Percentiles rank a stretch among this genome's conserved stretches.
Conservation (phyloP, 306 rosid species). For the Dalbergia cultrata region DNA sequence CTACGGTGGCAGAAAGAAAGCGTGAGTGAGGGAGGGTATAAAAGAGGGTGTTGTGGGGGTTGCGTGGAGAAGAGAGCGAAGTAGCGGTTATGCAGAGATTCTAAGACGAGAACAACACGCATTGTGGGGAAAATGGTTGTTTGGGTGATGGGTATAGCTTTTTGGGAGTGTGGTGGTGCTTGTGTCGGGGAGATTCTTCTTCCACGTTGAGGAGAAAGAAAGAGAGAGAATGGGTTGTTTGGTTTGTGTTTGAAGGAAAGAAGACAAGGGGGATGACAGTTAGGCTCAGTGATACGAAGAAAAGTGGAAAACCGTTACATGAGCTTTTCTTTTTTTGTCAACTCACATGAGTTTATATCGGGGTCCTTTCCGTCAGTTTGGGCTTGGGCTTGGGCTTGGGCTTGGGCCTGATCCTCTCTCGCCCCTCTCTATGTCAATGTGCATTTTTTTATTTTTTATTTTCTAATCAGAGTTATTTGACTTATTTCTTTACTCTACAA, state of each 20-base stretch:
- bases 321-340: not conserved
- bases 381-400: not conserved
- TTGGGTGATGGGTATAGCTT: slow-evolving; percentile 46
- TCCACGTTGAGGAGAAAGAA: slow-evolving; percentile 30
- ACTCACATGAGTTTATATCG: no score
- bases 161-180: slow-evolving; percentile 33
- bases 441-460: no score
- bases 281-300: not conserved
- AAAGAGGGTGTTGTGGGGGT: not conserved
- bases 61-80: not conserved
- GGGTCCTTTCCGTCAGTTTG: not conserved
- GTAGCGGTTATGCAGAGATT: slow-evolving; percentile 50
- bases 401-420: not conserved
- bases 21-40: not conserved
- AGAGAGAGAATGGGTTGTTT: not conserved
- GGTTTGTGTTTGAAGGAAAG: not conserved
- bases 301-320: not conserved
- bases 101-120: slow-evolving; percentile 65
- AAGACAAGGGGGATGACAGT: not conserved
- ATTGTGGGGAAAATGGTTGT: slow-evolving; percentile 26
- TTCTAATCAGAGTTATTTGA: no score
- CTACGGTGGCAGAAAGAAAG: not conserved
- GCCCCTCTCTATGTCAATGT: no score
- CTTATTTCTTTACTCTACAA: no score
- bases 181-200: slow-evolving; percentile 67